phyloP scores from a whole-genome alignment of 139 green algal genomes.

The Chlorella sp. region DNA sequence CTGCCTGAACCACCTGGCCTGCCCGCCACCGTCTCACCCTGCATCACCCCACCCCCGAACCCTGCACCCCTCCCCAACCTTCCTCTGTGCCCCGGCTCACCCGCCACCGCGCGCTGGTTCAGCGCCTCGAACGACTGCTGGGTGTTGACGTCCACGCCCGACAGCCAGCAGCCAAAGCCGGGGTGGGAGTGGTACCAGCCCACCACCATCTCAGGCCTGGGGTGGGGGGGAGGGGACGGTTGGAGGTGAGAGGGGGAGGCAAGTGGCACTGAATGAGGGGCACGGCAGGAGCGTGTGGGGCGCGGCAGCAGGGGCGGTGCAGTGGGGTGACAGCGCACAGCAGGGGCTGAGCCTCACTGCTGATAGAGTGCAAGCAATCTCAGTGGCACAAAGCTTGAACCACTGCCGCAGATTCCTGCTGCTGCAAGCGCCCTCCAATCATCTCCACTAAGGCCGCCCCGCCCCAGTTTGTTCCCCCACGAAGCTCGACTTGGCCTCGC shows the following conservation, averaged over 20 bases:
- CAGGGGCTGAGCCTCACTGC: neutral
- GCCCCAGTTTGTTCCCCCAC: no score
- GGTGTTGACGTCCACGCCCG: conserved; percentile 99
- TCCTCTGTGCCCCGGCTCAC: neutral
- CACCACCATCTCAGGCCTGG: conserved; percentile 98
- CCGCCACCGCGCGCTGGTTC: conserved; percentile 93
- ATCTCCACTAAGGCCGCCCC: no score
- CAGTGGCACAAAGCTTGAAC: no score
- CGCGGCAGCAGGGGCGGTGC: neutral
- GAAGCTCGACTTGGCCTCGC: no score
- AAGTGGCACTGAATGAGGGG: neutral
- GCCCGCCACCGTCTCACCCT: no score
- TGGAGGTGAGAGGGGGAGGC: neutral
- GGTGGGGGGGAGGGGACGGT: neutral
- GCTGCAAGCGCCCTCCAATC: no score
- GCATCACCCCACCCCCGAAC: no score
- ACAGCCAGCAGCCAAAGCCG: conserved; percentile 99
- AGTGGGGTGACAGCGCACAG: no score
- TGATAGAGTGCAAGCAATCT: neutral
- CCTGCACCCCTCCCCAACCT: no score
- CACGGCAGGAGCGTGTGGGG: neutral
- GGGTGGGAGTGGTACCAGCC: conserved; percentile 99
- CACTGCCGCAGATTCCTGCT: no score
- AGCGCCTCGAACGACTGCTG: conserved; percentile 99
- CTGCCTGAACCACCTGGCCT: no score